These are phyloP conservation scores for Leccinum subgranulosum DNA, from an alignment of 768 basidiomycete genomes.

Conservation along the genomic window DNA sequence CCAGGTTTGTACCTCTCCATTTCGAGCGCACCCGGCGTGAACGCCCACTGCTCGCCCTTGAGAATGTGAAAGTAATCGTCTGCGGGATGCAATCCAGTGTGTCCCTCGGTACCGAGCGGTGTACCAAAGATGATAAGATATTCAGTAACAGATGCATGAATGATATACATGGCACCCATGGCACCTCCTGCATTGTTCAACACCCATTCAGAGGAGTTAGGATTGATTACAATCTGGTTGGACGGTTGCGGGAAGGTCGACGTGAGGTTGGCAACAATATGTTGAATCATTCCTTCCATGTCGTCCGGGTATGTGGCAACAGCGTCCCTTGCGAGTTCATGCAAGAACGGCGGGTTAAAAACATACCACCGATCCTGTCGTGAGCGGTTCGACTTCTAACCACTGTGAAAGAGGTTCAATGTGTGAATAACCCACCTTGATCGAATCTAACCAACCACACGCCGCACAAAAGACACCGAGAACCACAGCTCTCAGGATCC, in stretches of 20 bases:
- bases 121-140: conserved; percentile 97
- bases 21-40: conserved; percentile 72
- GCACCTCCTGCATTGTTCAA: conserved; percentile 98
- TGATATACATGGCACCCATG: conserved; percentile 98
- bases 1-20: conserved; percentile 87
- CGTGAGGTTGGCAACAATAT: conserved; percentile 81
- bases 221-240: conserved; percentile 46
- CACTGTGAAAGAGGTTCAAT: background rate
- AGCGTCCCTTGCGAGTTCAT: conserved; percentile 72
- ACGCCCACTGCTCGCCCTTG: conserved; percentile 93
- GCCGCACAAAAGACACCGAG: conserved; percentile 31
- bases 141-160: conserved; percentile 95
- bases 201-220: conserved; percentile 80
- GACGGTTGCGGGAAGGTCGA: conserved; percentile 62
- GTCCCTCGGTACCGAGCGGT: conserved; percentile 95
- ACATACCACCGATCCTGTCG: conserved; percentile 82
- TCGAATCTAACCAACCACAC: conserved; percentile 54
- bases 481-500: conserved; percentile 29
- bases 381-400: background rate
- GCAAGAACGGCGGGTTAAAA: conserved; percentile 68
- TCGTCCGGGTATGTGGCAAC: conserved; percentile 64
- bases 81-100: conserved; percentile 89
- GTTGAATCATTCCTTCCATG: conserved; percentile 68
- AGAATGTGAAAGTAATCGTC: conserved; percentile 99
- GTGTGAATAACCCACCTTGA: conserved; percentile 48